Base-by-base conservation (phyloP, 805 yeast genomes). In the Metschnikowia chrysomelidarum region DNA sequence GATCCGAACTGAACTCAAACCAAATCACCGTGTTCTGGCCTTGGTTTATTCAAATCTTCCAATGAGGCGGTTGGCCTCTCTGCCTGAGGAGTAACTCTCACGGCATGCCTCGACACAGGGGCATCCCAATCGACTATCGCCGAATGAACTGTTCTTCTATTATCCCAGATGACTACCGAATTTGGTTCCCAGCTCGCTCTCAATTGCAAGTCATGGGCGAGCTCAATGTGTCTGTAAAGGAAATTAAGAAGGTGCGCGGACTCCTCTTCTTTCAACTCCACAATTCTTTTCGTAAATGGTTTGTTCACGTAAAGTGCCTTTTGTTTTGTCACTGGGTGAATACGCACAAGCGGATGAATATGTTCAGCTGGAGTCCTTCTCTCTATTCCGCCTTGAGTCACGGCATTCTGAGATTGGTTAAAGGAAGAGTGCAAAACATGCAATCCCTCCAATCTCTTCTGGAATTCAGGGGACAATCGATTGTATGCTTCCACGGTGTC, bases 41-140 rank as follows among this genome's bases (percentile, higher is more conserved):
- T 32, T 24, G 38, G 40, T 41, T 55, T 57, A 49, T 63, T 65
- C 53, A 64, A 61, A 34, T 64, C 64, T 28, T 52, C 48, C 41
- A 65, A 54, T 41, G 60, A 57, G 13, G 50, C 62, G n/a, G 61
- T 63, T 2, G 67, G 67, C 46, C 66, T 50, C 38, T 60, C 67
- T 2, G 64, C 67, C 46, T 60, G 64, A 5, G 64, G 64, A 37
- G 64, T 59, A 19, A 62, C 50, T 36, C 67, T 51, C 24, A 60
- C 57, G 5, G 67, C 67, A 25, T 60, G 67, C 46, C 68, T 53
- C 14, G 53, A 45, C n/a, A 54, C 53, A 2, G 67, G 65, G 6
- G 58, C 49, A 34, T 57, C 61, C 62, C 62, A 60, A 46, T 61
- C 68, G 20, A 59, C 47, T 23, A 57, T 51, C 5, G 67, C 66